Conservation (phyloP, 106 monocot species). For the Iris macrosiphon region DNA sequence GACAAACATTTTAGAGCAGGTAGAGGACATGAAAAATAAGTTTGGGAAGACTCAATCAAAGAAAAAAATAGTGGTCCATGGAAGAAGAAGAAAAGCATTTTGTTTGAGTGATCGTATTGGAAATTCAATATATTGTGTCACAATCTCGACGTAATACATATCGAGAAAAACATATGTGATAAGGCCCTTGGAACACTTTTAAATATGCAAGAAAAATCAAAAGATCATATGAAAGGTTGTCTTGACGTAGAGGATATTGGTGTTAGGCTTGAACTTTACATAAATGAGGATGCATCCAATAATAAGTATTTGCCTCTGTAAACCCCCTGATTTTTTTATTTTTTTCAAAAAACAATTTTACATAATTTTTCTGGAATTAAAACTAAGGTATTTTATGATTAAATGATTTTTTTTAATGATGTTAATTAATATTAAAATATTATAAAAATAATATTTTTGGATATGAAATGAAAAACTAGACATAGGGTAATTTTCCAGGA, state of each 20-base stretch:
- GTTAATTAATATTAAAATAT: too few species aligned
- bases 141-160: slow-evolving; percentile 20
- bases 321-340: too few species aligned
- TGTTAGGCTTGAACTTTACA: neutral
- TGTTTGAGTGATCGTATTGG: slow-evolving; percentile 9
- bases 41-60: too few species aligned
- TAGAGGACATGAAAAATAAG: neutral
- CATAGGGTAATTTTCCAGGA: too few species aligned
- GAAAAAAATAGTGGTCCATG: neutral
- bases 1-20: neutral
- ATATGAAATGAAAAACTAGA: too few species aligned
- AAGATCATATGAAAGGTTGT: slow-evolving; percentile 3
- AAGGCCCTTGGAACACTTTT: neutral
- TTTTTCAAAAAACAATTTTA: neutral
- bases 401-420: too few species aligned
- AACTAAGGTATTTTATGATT: too few species aligned
- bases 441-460: too few species aligned
- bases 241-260: neutral
- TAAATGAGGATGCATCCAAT: neutral
- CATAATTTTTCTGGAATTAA: neutral
- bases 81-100: slow-evolving; percentile 16
- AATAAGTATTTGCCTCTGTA: neutral
- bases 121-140: neutral
- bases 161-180: slow-evolving; percentile 11
- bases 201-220: neutral